Base-by-base conservation (phyloP, 2,329 filamentous ascomycete genomes). In the Trichoderma lentiforme region DNA sequence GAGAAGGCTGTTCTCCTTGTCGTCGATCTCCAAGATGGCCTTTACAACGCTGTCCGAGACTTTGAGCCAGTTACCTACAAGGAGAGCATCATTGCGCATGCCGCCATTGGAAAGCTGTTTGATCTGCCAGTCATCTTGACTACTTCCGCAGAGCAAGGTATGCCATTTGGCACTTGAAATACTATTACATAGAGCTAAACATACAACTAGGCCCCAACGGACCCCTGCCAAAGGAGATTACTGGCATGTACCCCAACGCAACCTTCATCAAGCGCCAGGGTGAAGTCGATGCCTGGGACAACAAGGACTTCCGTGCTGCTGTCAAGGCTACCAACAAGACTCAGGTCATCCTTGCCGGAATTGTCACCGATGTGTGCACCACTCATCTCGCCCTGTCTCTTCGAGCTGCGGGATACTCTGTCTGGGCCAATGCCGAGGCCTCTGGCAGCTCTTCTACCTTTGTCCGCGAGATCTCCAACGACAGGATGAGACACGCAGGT, bases 201-300 rank as follows among this genome's bases (percentile, higher is more conserved):
- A 8, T 28, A 8, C 28, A 18, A n/a, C 15, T 11, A 80, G 91
- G 92, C 4, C 91, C 92, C 63, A 94, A 94, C 78, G 92, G 92
- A 1, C 89, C 87, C 1, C 82, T 94, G 1, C 89, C 91, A 12
- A 72, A 63, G 47, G 71, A 72, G 28, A 72, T 72, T 18, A 51
- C 68, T 2, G n/a, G 57, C 11, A 86, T 90, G 87, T 90, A 92
- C 77, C 92, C 92, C 30, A 81, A 88, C 60, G 88, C 90, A 0
- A 88, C 92, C 0, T 82, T 93, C 12, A 87, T 94, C 77, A 84
- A 86, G 75, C 89, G 92, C 43, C 86, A 91, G 73, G 92, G 92
- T 51, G 90, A 94, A 78, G 91, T 94, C 76, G 88, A 93, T 77
- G 92, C 92, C 3, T 93, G 91, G 92, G 92, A 94, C 78, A 93